phyloP scores from a whole-genome alignment of 257 asterid genomes.

The Solanum bukasovii region DNA sequence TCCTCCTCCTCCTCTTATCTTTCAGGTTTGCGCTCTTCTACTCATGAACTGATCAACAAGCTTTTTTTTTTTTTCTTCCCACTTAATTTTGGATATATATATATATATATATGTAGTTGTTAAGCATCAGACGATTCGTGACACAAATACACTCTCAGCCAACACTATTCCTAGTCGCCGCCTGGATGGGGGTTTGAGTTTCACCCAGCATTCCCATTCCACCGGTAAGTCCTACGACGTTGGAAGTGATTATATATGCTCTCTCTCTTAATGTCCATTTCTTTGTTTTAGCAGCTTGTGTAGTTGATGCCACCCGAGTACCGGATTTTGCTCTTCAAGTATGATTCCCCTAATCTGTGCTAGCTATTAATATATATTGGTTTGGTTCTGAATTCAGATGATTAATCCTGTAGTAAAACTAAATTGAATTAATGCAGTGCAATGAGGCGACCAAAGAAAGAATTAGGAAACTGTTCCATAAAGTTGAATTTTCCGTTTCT shows the following conservation, averaged over 20 bases:
- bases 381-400: neutral
- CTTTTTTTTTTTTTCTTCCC: neutral
- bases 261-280: neutral
- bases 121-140: neutral
- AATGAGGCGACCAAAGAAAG: conserved; percentile 46
- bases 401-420: conserved; percentile 7
- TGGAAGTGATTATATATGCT: neutral
- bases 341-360: neutral
- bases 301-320: conserved; percentile 19
- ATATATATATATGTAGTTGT: neutral
- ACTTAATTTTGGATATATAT: neutral
- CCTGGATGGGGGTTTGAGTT: neutral
- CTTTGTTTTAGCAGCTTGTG: conserved; percentile 25
- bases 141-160: neutral
- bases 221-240: neutral
- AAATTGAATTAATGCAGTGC: conserved; percentile 19
- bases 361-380: neutral
- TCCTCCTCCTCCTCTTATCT: neutral
- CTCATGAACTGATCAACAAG: neutral
- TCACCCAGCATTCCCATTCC: neutral
- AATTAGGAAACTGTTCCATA: conserved; percentile 35
- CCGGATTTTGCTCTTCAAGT: conserved; percentile 18
- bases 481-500: conserved; percentile 54
- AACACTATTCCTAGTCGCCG: neutral
- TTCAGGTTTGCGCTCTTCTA: neutral